Evolutionary conservation across 148 eudicot genomes (phyloP).

Genomic region (Talinum fruticosum): DNA sequence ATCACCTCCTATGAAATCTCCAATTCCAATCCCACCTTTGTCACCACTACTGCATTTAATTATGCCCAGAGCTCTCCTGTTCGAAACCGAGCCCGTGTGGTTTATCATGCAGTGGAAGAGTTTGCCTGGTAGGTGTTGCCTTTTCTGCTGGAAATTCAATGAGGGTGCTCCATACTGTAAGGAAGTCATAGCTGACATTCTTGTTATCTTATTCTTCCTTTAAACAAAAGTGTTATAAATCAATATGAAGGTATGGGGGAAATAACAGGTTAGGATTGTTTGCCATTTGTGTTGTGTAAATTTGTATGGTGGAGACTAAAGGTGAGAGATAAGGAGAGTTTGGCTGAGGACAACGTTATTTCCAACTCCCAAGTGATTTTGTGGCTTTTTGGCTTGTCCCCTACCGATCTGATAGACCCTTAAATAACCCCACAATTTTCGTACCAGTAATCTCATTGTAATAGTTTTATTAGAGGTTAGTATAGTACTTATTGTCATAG

Average conservation of each 20-base stretch:
- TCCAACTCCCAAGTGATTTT: background rate
- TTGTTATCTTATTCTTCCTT: background rate
- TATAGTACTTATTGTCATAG: no score
- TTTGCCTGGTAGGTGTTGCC: slow-evolving; percentile 5
- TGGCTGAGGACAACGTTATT: slow-evolving; percentile 2
- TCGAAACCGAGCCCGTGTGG: background rate
- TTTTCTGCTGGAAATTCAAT: slow-evolving; percentile 18
- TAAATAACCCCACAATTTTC: no score
- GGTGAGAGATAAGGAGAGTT: slow-evolving; percentile 27
- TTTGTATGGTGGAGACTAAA: slow-evolving; percentile 23
- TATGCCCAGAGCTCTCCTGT: slow-evolving; percentile 13
- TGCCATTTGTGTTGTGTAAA: background rate
- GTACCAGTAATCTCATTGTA: no score
- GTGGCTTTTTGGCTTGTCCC: background rate
- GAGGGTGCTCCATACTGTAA: slow-evolving; percentile 23
- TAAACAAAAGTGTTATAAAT: background rate
- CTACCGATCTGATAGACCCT: background rate
- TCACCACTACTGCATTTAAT: slow-evolving; percentile 13
- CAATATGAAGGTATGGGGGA: background rate
- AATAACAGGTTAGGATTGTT: background rate
- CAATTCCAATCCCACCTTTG: slow-evolving; percentile 28
- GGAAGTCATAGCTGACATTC: slow-evolving; percentile 28
- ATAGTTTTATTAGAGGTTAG: no score
- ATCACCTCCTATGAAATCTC: slow-evolving; percentile 91
- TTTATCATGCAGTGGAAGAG: slow-evolving; percentile 9